Percentiles rank a stretch among this genome's conserved stretches.
phyloP scores from a whole-genome alignment of 768 basidiomycete genomes.

The Collybia sp. region DNA sequence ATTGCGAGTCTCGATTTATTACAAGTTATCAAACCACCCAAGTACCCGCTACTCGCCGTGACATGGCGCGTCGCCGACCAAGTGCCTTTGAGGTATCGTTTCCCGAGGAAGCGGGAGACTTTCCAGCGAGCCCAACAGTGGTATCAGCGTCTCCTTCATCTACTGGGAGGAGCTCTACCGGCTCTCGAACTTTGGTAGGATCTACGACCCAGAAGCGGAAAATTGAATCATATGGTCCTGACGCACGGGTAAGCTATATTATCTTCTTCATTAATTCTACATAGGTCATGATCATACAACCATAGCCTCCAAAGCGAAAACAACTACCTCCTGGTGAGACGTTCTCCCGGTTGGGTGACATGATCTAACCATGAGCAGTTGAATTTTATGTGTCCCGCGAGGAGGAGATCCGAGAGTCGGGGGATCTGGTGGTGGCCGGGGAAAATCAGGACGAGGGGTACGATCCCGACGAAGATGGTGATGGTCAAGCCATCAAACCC shows the following conservation, averaged over 20 bases:
- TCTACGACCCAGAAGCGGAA: slow-evolving; percentile 16
- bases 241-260: slow-evolving; percentile 13
- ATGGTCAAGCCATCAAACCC: slow-evolving; percentile 39
- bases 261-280: background rate
- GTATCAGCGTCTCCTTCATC: background rate
- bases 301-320: slow-evolving; percentile 21
- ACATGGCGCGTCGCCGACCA: slow-evolving; percentile 39
- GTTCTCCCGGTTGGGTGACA: background rate
- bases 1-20: too few species aligned
- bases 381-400: slow-evolving; percentile 30
- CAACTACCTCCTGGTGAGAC: slow-evolving; percentile 14
- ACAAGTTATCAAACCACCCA: too few species aligned
- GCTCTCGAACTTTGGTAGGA: background rate
- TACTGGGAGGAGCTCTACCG: background rate
- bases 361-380: slow-evolving; percentile 17
- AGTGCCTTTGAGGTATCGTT: slow-evolving; percentile 55
- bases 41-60: background rate
- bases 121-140: background rate
- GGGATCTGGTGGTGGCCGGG: slow-evolving; percentile 30
- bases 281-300: background rate
- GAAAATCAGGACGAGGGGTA: slow-evolving; percentile 29
- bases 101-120: slow-evolving; percentile 28
- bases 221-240: slow-evolving; percentile 6
- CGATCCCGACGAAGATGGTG: slow-evolving; percentile 16
- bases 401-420: slow-evolving; percentile 30